Evolutionary conservation across 169 alveolate species (phyloP), one percentile per base, ranked within the genome.

Genomic region (Eimeria tenella): DNA sequence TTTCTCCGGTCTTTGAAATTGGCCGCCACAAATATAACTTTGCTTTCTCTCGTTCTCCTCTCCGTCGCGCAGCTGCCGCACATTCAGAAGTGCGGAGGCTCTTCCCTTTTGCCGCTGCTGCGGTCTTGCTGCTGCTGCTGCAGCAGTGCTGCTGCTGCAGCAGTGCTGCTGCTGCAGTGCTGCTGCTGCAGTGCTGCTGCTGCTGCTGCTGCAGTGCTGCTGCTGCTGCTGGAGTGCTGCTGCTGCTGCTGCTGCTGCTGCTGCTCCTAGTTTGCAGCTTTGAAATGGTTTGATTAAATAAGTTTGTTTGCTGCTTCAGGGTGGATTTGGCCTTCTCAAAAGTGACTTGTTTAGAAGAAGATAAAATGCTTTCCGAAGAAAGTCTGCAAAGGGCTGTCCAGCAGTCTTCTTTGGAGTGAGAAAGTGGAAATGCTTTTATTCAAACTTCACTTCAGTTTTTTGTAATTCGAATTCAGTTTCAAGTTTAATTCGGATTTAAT

Each of bases 1-100:
- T 53, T 25, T 53, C 87, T 79, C 6, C 87, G 87, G 1, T 10
- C 5, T 8, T n/a, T 79, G 70, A 6, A 19, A 1, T 7, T 79
- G 19, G 8, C 23, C 25, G 50, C 17, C 10, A 79, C 68, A 19
- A 50, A 53, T 4, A 79, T 79, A 13, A 50, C 87, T 4, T 25
- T 3, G 11, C 87, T 79, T 52, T 79, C 87, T 4, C 87, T 79
- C 8, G 25, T 79, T 53, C 87, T 79, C 13, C 62, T 79, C 50
- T 79, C 87, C 50, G 70, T 79, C 19, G 87, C 50, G 5, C 55
- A 79, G 70, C 87, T 79, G 50, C 87, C 87, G 53, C 70, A 9
- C 1, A 49, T 79, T 53, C n/a, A 52, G 7, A 79, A 68, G 87
- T 21, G n/a, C n/a, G n/a, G 11, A 53, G 87, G 42, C 42, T 2